A percentile compares a stretch with the other conserved stretches of the same genome.
Evolutionary conservation across 2,329 filamentous ascomycete genomes (phyloP).

Genomic region (Sclerotinia spermophila): DNA sequence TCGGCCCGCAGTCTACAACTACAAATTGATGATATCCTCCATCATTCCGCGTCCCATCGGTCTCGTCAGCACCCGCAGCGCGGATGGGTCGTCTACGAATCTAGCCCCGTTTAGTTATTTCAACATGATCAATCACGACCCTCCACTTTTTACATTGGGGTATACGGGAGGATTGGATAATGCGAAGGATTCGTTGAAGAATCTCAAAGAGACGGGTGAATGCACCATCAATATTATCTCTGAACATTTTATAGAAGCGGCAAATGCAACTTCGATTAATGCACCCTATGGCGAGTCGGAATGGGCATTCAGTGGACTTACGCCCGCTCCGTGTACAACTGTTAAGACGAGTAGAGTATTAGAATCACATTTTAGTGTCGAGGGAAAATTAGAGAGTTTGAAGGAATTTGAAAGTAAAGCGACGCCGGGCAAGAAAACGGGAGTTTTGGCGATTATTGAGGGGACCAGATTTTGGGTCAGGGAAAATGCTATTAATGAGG

Average conservation of each 20-base stretch:
- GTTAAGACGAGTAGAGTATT: constrained; percentile 71
- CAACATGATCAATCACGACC: constrained; percentile 79
- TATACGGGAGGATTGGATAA: constrained; percentile 44
- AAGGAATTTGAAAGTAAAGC: constrained; percentile 73
- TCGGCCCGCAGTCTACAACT: constrained; percentile 69
- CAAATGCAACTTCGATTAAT: constrained; percentile 77
- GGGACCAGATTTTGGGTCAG: constrained; percentile 84
- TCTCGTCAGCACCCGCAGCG: constrained; percentile 53
- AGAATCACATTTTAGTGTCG: constrained; percentile 79
- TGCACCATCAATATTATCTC: constrained; percentile 85
- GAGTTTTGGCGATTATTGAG: constrained; percentile 73
- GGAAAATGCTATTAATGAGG: constrained; percentile 81
- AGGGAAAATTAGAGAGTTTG: constrained; percentile 71
- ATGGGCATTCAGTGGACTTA: constrained; percentile 75
- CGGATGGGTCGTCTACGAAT: constrained; percentile 66
- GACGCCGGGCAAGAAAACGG: constrained; percentile 69
- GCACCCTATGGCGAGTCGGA: constrained; percentile 73
- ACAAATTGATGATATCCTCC: constrained; percentile 84
- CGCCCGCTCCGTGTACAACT: constrained; percentile 60
- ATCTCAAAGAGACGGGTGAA: constrained; percentile 68
- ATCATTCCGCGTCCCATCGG: constrained; percentile 80
- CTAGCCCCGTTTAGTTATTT: constrained; percentile 87
- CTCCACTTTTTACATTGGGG: constrained; percentile 71
- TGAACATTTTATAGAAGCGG: constrained; percentile 82
- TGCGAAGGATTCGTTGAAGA: constrained; percentile 76